phyloP scores from a whole-genome alignment of 352 stramenopile species.

The Globisporangium cystogenes region DNA sequence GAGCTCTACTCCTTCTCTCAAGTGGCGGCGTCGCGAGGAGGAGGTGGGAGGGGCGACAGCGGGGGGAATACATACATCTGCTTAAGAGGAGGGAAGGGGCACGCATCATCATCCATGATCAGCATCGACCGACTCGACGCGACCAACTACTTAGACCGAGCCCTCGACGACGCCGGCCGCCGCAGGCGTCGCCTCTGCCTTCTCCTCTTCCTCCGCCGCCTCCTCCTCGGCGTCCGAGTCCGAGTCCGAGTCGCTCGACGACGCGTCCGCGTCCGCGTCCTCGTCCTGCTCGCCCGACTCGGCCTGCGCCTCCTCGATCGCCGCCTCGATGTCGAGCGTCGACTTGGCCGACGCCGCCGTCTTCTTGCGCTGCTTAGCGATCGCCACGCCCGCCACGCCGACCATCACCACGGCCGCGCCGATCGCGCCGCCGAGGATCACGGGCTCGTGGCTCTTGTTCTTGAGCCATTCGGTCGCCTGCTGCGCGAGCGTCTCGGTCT shows the following conservation, averaged over 20 bases:
- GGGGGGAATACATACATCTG: conserved; percentile 15
- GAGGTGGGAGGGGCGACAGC: background rate
- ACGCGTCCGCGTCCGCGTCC: conserved; percentile 22
- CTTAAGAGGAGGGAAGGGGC: background rate
- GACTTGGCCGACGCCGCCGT: conserved; percentile 36
- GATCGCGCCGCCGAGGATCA: conserved; percentile 31
- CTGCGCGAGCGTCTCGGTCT: conserved; percentile 31
- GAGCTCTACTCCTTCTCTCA: background rate
- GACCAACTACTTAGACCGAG: conserved; percentile 37
- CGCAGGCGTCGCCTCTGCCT: conserved; percentile 22
- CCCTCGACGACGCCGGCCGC: conserved; percentile 43
- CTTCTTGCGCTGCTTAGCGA: conserved; percentile 39
- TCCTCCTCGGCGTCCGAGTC: conserved; percentile 38
- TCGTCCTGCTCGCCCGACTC: conserved; percentile 30
- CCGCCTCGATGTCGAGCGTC: conserved; percentile 26
- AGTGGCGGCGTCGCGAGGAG: background rate
- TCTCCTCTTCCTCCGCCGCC: conserved; percentile 30
- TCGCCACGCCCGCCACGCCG: conserved; percentile 32
- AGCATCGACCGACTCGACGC: background rate
- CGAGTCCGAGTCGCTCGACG: conserved; percentile 22
- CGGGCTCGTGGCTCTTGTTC: conserved; percentile 28
- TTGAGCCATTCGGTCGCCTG: conserved; percentile 36
- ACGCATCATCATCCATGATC: background rate
- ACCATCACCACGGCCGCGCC: conserved; percentile 43
- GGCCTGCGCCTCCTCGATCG: conserved; percentile 28